Evolutionary conservation across 1,284 basidiomycete species (phyloP).

Genomic region (Sanghuangporus baumii): DNA sequence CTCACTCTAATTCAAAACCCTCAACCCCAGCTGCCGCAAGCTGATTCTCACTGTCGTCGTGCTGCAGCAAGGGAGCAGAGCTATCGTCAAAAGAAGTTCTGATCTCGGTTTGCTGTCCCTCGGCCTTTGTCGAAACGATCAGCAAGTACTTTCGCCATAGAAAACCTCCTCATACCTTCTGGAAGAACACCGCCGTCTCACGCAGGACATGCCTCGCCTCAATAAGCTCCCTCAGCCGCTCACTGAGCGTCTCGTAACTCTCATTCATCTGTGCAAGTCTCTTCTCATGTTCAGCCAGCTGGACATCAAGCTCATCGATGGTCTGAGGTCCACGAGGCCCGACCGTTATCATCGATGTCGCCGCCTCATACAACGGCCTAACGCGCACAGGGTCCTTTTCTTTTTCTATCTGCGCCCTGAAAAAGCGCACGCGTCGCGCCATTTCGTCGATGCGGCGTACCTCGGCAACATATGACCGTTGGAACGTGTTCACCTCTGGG

Average conservation of each 20-base stretch:
- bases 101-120: slow-evolving; percentile 74
- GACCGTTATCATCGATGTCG: slow-evolving; percentile 70
- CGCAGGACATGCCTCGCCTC: slow-evolving; percentile 92
- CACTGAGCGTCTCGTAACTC: slow-evolving; percentile 86
- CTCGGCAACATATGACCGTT: slow-evolving; percentile 96
- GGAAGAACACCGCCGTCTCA: slow-evolving; percentile 97
- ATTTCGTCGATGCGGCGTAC: slow-evolving; percentile 95
- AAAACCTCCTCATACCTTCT: slow-evolving; percentile 49
- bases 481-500: slow-evolving; percentile 93
- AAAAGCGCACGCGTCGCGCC: slow-evolving; percentile 91
- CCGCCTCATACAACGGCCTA: slow-evolving; percentile 76
- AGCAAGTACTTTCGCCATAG: background rate
- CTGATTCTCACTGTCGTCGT: slow-evolving; percentile 80
- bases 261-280: slow-evolving; percentile 91
- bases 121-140: slow-evolving; percentile 49
- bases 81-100: slow-evolving; percentile 91
- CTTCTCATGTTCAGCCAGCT: slow-evolving; percentile 84
- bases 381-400: slow-evolving; percentile 80
- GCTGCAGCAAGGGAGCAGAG: slow-evolving; percentile 86
- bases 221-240: slow-evolving; percentile 81
- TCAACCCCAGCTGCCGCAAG: slow-evolving; percentile 40
- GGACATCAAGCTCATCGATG: slow-evolving; percentile 89
- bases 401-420: slow-evolving; percentile 80
- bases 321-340: slow-evolving; percentile 90
- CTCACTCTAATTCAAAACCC: slow-evolving; percentile 81